phyloP scores from a whole-genome alignment of 208 protist genomes.

The Leptomonas pyrrhocoris region DNA sequence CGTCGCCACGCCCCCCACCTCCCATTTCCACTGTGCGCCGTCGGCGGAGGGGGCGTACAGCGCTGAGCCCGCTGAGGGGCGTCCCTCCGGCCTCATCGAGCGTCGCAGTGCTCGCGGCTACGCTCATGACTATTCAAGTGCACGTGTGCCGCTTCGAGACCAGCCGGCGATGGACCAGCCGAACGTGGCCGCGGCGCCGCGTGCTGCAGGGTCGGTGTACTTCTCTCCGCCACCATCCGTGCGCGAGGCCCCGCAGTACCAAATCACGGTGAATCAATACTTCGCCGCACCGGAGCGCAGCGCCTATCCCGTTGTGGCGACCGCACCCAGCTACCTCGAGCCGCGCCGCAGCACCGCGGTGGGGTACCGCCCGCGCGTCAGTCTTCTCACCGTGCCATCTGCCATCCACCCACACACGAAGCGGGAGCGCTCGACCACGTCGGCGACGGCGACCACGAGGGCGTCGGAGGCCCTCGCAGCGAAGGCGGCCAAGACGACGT shows the following conservation, averaged over 20 bases:
- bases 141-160: background rate
- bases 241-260: conserved; percentile 16
- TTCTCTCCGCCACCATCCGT: background rate
- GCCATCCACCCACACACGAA: background rate
- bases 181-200: background rate
- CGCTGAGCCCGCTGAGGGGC: background rate
- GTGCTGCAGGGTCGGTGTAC: background rate
- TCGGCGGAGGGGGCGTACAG: background rate
- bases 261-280: conserved; percentile 39
- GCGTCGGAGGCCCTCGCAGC: background rate
- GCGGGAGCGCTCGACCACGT: background rate
- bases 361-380: conserved; percentile 8
- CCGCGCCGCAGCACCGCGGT: background rate
- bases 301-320: conserved; percentile 11
- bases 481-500: conserved; percentile 8
- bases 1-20: too few relatives aligned
- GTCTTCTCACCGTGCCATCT: conserved; percentile 20
- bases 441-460: background rate
- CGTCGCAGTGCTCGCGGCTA: conserved; percentile 11
- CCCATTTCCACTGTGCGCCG: background rate
- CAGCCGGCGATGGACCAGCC: background rate
- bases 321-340: background rate
- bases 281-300: conserved; percentile 19
- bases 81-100: conserved; percentile 12
- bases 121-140: background rate